A percentile compares a stretch with the other conserved stretches of the same genome.
Evolutionary conservation across 1,284 basidiomycete genomes (phyloP).

Genomic region (Leccinum angustisporum): DNA sequence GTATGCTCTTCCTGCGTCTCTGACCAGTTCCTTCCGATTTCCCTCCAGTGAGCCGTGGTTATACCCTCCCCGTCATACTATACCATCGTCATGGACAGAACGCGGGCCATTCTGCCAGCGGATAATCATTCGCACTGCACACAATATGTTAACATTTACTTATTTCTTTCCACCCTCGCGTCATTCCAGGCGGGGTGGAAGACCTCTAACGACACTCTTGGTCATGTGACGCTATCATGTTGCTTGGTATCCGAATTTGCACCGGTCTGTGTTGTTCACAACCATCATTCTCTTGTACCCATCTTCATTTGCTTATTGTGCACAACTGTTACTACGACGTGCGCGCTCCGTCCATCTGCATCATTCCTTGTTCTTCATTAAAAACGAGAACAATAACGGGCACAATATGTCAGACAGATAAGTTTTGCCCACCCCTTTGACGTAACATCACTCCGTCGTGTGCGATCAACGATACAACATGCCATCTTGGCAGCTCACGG

Average conservation of each 20-base stretch:
- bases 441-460: slow-evolving; percentile 9
- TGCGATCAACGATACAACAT: not conserved
- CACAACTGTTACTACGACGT: slow-evolving; percentile 11
- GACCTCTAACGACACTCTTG: slow-evolving; percentile 25
- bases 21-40: slow-evolving; percentile 10
- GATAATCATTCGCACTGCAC: slow-evolving; percentile 29
- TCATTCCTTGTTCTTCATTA: slow-evolving; percentile 9
- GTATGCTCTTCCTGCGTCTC: not conserved
- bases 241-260: slow-evolving; percentile 19
- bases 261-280: slow-evolving; percentile 14
- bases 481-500: slow-evolving; percentile 15
- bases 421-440: slow-evolving; percentile 3
- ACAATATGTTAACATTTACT: slow-evolving; percentile 33
- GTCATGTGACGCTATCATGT: slow-evolving; percentile 28
- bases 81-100: slow-evolving; percentile 31
- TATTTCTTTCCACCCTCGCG: slow-evolving; percentile 22
- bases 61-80: slow-evolving; percentile 32
- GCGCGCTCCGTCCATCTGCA: slow-evolving; percentile 2
- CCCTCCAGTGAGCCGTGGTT: slow-evolving; percentile 23
- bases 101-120: slow-evolving; percentile 31
- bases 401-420: not conserved
- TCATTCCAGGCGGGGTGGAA: slow-evolving; percentile 16
- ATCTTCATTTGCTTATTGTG: slow-evolving; percentile 16
- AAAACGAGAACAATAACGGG: slow-evolving; percentile 17
- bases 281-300: slow-evolving; percentile 18